Evolutionary conservation across 345 rosid genomes (phyloP).

Genomic region (Eucalyptus pauciflora): DNA sequence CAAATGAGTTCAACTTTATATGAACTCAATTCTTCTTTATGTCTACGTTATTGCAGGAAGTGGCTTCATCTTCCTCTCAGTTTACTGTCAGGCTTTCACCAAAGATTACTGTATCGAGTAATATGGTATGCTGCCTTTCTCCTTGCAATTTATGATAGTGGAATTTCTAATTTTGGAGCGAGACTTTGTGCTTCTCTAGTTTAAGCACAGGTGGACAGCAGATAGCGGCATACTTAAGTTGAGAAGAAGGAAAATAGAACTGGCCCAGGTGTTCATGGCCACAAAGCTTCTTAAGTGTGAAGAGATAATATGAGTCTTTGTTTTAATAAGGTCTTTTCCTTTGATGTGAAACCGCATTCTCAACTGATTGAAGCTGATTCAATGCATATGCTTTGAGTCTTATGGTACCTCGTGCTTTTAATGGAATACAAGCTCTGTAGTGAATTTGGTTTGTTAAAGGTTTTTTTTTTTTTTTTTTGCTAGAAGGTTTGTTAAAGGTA

Average conservation of each 20-base stretch:
- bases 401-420: background rate
- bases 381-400: background rate
- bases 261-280: background rate
- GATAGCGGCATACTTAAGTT: background rate
- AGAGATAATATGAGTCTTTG: background rate
- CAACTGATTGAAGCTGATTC: background rate
- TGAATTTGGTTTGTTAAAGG: background rate
- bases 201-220: background rate
- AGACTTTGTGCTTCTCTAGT: background rate
- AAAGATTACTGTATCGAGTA: constrained; percentile 39
- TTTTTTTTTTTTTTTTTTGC: too few species aligned
- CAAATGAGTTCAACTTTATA: background rate
- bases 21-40: background rate
- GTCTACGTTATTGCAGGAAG: constrained; percentile 35
- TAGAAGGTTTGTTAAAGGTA: background rate
- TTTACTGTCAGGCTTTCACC: constrained; percentile 70
- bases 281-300: background rate
- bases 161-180: background rate
- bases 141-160: background rate
- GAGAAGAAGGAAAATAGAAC: background rate
- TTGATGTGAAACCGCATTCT: background rate
- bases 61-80: constrained; percentile 36
- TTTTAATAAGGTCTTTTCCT: background rate
- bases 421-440: background rate
- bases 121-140: constrained; percentile 43